A percentile compares a stretch with the other conserved stretches of the same genome.
Evolutionary conservation across 495 filamentous ascomycete species (phyloP).

Genomic region (Hypoxylon cercidicola): DNA sequence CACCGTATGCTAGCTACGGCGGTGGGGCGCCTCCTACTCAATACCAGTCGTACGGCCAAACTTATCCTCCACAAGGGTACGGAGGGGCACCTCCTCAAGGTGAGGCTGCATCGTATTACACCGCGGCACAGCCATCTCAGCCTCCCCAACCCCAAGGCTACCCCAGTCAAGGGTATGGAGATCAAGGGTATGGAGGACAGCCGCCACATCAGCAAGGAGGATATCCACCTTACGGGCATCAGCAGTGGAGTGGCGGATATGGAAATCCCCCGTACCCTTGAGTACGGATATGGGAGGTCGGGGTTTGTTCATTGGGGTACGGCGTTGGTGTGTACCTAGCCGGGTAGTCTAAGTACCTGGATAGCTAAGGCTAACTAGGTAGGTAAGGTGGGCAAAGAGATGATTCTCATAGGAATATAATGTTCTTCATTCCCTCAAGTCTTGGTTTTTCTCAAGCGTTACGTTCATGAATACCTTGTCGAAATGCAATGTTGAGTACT

Average conservation of each 20-base stretch:
- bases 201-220: slow-evolving; percentile 34
- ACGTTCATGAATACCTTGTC: neutral
- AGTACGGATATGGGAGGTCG: neutral
- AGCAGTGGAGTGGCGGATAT: slow-evolving; percentile 40
- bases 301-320: neutral
- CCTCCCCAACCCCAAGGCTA: slow-evolving; percentile 25
- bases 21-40: slow-evolving; percentile 17
- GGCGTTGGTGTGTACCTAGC: slow-evolving; percentile 11
- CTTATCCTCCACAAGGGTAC: slow-evolving; percentile 26
- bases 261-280: slow-evolving; percentile 33
- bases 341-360: too few relatives aligned
- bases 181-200: slow-evolving; percentile 26
- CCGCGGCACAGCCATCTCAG: slow-evolving; percentile 9
- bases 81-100: slow-evolving; percentile 33
- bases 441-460: neutral
- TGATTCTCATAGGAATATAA: slow-evolving; percentile 15
- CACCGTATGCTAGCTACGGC: slow-evolving; percentile 20
- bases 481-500: neutral
- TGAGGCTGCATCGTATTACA: slow-evolving; percentile 42
- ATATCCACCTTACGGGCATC: slow-evolving; percentile 39
- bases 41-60: slow-evolving; percentile 26
- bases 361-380: neutral
- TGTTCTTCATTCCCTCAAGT: neutral
- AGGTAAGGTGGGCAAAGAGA: neutral
- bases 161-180: slow-evolving; percentile 35